Percentiles rank a stretch among this genome's conserved stretches.
phyloP scores from a whole-genome alignment of 2,329 filamentous ascomycete genomes.

The Chaetomium olivaceum region DNA sequence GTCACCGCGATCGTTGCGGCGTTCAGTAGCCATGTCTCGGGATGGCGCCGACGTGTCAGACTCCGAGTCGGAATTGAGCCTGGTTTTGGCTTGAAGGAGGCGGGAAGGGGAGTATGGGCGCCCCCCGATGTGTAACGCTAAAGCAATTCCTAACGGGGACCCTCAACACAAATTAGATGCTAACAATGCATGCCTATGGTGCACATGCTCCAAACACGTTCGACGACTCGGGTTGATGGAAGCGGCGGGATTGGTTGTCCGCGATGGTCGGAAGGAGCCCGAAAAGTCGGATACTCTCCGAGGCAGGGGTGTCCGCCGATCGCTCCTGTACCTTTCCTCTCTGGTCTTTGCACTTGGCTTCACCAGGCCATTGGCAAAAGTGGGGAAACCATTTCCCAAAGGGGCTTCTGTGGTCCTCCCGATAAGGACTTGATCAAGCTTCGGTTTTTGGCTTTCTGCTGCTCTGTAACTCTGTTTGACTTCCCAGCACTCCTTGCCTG shows the following conservation, averaged over 20 bases:
- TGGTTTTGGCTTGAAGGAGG: not conserved
- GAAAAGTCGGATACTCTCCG: not conserved
- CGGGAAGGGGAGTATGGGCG: not conserved
- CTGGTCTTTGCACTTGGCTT: too few relatives aligned
- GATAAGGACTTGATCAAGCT: too few relatives aligned
- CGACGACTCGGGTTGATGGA: not conserved
- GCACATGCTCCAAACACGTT: not conserved
- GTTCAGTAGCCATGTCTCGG: slow-evolving; percentile 19
- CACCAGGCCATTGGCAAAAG: not conserved
- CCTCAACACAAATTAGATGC: not conserved
- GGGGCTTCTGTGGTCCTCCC: too few relatives aligned
- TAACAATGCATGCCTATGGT: not conserved
- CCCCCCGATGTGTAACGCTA: not conserved
- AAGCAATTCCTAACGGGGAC: not conserved
- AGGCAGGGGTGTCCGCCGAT: not conserved
- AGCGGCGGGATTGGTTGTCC: not conserved
- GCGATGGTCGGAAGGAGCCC: not conserved
- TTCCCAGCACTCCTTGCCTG: too few relatives aligned
- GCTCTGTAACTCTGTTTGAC: too few relatives aligned
- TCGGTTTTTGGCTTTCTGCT: too few relatives aligned
- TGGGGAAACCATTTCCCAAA: not conserved
- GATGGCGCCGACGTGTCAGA: slow-evolving; percentile 3
- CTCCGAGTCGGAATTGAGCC: not conserved
- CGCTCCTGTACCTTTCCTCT: not conserved
- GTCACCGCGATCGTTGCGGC: slow-evolving; percentile 15